Base-by-base conservation (phyloP, 1,284 basidiomycete genomes). In the Cryptococcus neoformans region DNA sequence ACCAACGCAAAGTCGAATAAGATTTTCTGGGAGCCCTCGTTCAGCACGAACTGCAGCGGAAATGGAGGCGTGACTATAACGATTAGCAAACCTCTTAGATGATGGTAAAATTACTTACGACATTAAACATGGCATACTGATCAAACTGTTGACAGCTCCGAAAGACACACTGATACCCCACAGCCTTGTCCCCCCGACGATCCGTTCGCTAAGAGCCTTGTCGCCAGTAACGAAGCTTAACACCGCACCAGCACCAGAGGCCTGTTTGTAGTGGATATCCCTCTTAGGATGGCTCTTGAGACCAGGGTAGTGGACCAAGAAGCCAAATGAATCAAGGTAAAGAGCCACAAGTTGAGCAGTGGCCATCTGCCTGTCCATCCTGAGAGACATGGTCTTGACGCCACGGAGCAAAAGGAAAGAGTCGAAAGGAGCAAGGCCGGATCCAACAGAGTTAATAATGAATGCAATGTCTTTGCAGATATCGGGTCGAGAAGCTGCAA, bases 121-220 rank as follows among this genome's bases (percentile, higher is more conserved):
- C 96, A 99, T 99, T 66, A 94, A 87, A 77, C 96, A 99, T 46
- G 96, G 96, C 96, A 99, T 99, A 67, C 91, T 94, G 79, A 99
- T 99, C 73, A 99, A 79, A 72, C 89, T 92, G 81, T 99, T 99
- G 66, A 99, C 94, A 65, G 92, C 94, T 37, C 96, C 96, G 74
- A 99, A 99, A 68, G 90, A 93, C 67, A 99, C 96, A 62, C 89
- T 92, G 72, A 99, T 97, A 38, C 95, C 92, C 94, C 95, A 99
- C 37, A 99, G 80, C 50, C 92, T 83, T 8, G 95, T 90, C 1
- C 87, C 89, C 6, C 89, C 93, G 8, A 99, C 93, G 61, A 99
- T 91, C 58, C 88, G 84, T 78, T 98, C 93, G 70, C 90, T 94
- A 57, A 97, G 76, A 54, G 84, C 85, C 73, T 92, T 93, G 80